Evolutionary conservation across 345 rosid genomes (phyloP).

Genomic region (Fremontodendron californicum): DNA sequence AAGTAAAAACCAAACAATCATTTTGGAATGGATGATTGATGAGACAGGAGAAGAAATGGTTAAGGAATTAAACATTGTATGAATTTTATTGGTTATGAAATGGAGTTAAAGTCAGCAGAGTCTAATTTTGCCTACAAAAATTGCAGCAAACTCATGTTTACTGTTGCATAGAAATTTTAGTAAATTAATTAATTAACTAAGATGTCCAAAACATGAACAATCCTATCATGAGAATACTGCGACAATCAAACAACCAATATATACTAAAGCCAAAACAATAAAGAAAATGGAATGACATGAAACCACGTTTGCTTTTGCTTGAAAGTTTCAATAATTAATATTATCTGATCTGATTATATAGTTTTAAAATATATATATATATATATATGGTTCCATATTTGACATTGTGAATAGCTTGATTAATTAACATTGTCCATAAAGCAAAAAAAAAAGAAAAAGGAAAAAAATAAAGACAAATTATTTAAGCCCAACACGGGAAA

Average conservation of each 20-base stretch:
- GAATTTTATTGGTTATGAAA: too few relatives aligned
- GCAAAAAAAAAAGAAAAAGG: background rate
- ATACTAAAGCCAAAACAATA: background rate
- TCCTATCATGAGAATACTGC: background rate
- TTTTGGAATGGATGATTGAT: background rate
- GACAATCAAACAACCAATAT: background rate
- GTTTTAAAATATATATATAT: too few relatives aligned
- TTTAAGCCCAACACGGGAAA: conserved; percentile 7
- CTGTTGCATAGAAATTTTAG: too few relatives aligned
- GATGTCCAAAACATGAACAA: too few relatives aligned
- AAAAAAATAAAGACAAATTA: background rate
- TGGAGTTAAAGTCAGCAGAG: too few relatives aligned
- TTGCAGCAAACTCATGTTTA: too few relatives aligned
- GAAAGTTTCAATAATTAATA: background rate
- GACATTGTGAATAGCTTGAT: conserved; percentile 10
- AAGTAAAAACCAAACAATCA: too few relatives aligned
- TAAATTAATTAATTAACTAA: too few relatives aligned
- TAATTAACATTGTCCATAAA: conserved; percentile 12
- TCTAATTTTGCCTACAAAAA: too few relatives aligned
- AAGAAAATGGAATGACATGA: background rate
- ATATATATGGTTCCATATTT: conserved; percentile 9
- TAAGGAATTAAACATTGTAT: too few relatives aligned
- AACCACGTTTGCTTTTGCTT: background rate
- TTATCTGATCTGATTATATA: background rate
- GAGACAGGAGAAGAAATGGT: background rate